These are phyloP conservation scores for Suillus spraguei DNA, from an alignment of 768 basidiomycete genomes.

Conservation along the genomic window DNA sequence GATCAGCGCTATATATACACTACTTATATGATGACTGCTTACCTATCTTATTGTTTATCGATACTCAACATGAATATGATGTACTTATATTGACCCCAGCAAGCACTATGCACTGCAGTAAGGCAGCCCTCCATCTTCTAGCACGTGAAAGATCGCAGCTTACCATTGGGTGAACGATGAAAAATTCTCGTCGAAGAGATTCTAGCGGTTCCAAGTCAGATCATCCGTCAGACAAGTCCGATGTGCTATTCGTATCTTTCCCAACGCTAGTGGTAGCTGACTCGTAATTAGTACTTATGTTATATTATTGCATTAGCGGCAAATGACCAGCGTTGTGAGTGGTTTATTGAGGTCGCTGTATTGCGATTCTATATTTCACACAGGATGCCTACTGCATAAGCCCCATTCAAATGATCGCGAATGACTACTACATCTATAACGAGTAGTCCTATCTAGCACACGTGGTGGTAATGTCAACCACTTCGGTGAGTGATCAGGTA, in stretches of 20 bases:
- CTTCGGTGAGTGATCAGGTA: constrained; percentile 3
- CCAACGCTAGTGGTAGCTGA: constrained; percentile 3
- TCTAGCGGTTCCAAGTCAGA: neutral
- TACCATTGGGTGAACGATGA: neutral
- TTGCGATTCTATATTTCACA: constrained; percentile 8
- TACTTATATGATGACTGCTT: neutral
- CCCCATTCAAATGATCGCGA: neutral
- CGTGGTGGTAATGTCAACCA: neutral
- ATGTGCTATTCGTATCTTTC: neutral
- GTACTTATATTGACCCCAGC: neutral
- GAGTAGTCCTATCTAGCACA: constrained; percentile 7
- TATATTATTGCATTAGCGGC: neutral
- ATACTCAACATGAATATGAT: neutral
- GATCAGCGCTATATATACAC: neutral
- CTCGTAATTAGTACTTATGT: neutral
- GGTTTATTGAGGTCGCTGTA: constrained; percentile 3
- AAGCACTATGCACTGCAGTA: neutral
- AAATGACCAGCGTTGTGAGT: neutral
- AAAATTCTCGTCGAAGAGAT: neutral
- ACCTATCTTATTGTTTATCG: neutral
- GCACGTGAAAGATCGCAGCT: neutral
- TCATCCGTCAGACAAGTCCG: neutral
- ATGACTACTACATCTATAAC: neutral
- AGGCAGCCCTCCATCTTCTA: constrained; percentile 1
- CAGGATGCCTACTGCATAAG: constrained; percentile 9